These are phyloP conservation scores for Aspergillus ostianus DNA, from an alignment of 495 filamentous ascomycete species.

Conservation along the genomic window DNA sequence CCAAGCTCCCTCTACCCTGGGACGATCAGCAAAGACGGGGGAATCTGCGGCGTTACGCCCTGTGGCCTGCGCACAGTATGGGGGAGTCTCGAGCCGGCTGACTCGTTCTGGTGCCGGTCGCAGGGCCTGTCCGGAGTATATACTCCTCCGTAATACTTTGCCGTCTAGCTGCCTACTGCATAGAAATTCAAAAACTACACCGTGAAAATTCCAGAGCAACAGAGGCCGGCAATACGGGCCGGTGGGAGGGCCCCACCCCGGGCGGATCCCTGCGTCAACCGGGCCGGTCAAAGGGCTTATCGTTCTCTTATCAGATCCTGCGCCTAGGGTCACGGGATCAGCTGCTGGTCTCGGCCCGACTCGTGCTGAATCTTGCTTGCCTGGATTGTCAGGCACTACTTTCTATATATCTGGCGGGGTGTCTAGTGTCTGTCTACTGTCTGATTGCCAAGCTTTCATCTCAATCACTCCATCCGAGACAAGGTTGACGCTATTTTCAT, in stretches of 20 bases:
- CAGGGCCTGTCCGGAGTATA: not conserved
- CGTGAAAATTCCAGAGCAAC: not conserved
- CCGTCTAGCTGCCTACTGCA: no score
- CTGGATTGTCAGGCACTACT: not conserved
- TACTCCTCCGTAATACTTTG: no score
- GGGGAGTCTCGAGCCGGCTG: not conserved
- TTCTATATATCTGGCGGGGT: not conserved
- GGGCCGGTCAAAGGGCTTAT: conserved; percentile 13
- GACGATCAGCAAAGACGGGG: not conserved
- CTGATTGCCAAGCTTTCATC: no score
- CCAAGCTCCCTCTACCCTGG: not conserved
- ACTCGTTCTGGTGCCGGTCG: not conserved
- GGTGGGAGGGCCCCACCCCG: conserved; percentile 17
- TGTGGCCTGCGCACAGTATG: not conserved
- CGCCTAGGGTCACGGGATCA: no score
- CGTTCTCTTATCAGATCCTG: conserved; percentile 1
- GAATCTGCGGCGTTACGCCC: no score
- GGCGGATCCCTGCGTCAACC: conserved; percentile 16
- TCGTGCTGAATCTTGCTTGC: not conserved
- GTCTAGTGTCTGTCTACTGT: no score
- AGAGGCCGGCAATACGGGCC: conserved; percentile 20
- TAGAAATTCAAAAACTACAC: no score
- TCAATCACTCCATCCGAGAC: not conserved
- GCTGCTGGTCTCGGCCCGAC: not conserved
- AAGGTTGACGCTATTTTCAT: not conserved